Evolutionary conservation across 2,329 filamentous ascomycete species (phyloP).

Genomic region (Neobulgaria alba): DNA sequence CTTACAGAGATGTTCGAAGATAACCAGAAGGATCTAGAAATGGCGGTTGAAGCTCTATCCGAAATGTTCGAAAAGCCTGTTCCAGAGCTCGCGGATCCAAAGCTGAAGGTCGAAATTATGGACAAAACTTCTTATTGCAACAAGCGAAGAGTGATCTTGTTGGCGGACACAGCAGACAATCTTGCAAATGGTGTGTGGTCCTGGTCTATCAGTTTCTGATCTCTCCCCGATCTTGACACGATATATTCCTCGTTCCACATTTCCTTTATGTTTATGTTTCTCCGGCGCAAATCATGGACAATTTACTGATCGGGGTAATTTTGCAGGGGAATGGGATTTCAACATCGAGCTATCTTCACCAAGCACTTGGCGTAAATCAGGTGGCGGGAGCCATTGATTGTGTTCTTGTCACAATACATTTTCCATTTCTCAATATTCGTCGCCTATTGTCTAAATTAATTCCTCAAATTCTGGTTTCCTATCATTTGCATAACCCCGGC

Average conservation of each 20-base stretch:
- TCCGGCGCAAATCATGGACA: neutral
- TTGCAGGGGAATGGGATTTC: constrained; percentile 19
- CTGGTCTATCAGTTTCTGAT: constrained; percentile 23
- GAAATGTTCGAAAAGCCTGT: constrained; percentile 99
- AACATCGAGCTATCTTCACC: constrained; percentile 6
- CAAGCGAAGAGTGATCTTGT: constrained; percentile 77
- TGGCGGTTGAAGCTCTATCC: constrained; percentile 94
- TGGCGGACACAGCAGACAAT: constrained; percentile 90
- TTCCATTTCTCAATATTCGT: constrained; percentile 1
- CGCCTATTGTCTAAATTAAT: neutral
- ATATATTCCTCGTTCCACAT: constrained; percentile 7
- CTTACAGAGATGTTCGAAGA: constrained; percentile 96
- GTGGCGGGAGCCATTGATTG: neutral
- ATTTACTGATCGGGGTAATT: constrained; percentile 12
- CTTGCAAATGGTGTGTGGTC: constrained; percentile 66
- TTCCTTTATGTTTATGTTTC: neutral
- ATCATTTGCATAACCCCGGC: constrained; percentile 1
- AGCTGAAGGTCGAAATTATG: constrained; percentile 95
- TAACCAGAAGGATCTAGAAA: constrained; percentile 95
- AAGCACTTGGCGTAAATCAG: constrained; percentile 3
- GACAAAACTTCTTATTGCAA: constrained; percentile 98
- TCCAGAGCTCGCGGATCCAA: constrained; percentile 72
- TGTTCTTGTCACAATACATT: neutral
- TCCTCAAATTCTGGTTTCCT: neutral
- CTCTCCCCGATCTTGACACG: constrained; percentile 11